These are phyloP conservation scores for Suillus hirtellus DNA, from an alignment of 768 basidiomycete genomes.

Conservation along the genomic window DNA sequence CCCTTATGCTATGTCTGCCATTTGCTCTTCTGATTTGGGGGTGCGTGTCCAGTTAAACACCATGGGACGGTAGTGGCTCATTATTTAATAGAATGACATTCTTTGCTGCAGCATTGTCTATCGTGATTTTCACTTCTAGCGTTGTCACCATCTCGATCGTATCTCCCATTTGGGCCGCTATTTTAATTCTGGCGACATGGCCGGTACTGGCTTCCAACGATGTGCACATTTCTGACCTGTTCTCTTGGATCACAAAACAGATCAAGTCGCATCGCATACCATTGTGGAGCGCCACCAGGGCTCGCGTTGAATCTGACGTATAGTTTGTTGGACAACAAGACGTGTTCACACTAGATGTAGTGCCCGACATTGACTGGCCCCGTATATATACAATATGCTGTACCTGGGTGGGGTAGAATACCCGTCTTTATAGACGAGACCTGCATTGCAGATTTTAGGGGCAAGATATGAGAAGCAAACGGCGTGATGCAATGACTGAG, in stretches of 20 bases:
- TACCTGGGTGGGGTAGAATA: background rate
- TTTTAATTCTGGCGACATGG: conserved; percentile 5
- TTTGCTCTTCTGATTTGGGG: conserved; percentile 33
- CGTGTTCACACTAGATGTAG: background rate
- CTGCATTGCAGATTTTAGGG: background rate
- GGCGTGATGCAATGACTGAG: background rate
- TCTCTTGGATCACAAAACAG: background rate
- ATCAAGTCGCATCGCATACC: background rate
- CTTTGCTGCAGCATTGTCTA: conserved; percentile 10
- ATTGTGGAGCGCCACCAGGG: background rate
- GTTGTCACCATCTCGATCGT: conserved; percentile 1
- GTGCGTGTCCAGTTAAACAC: background rate
- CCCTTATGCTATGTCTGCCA: conserved; percentile 35
- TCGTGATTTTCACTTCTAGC: conserved; percentile 8
- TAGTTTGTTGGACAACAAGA: background rate
- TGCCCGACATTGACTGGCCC: background rate
- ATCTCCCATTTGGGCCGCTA: conserved; percentile 9
- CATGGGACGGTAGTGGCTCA: background rate
- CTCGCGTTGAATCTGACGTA: background rate
- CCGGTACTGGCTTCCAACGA: conserved; percentile 30
- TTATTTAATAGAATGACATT: conserved; percentile 7
- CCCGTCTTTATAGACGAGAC: background rate
- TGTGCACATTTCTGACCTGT: background rate
- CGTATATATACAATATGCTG: background rate
- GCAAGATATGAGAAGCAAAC: background rate